phyloP scores from a whole-genome alignment of 148 eudicot genomes.

The Chenopodium berlandieri region DNA sequence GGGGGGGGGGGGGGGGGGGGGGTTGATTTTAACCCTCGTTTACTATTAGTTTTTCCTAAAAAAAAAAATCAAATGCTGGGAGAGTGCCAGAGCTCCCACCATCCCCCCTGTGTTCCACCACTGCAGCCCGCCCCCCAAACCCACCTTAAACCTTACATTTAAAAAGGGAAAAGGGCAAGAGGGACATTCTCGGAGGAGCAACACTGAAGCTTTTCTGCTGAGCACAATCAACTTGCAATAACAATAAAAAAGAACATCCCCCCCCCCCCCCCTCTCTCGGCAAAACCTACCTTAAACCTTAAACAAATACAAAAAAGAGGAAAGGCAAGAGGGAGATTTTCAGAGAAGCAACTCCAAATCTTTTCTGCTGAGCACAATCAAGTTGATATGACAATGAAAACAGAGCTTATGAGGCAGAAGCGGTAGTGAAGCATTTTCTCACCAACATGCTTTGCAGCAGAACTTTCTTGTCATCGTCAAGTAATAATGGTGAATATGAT shows the following conservation, averaged over 20 bases:
- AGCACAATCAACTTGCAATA: neutral
- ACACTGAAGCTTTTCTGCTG: neutral
- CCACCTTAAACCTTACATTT: neutral
- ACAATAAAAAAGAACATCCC: neutral
- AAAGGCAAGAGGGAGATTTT: neutral
- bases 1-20: too few relatives aligned
- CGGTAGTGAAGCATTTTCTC: neutral
- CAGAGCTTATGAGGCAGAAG: neutral
- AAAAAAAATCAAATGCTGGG: too few relatives aligned
- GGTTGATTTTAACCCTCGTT: too few relatives aligned
- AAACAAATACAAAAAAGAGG: neutral
- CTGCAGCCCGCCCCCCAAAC: neutral
- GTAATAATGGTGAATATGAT: neutral
- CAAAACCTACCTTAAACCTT: neutral
- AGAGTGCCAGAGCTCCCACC: too few relatives aligned
- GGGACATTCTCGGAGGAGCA: neutral
- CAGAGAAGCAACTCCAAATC: neutral
- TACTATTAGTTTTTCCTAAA: too few relatives aligned
- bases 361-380: neutral
- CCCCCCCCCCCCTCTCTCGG: neutral
- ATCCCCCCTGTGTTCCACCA: neutral
- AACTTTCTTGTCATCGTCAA: neutral
- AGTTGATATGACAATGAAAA: neutral
- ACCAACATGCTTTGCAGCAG: neutral
- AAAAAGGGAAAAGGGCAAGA: neutral